Evolutionary conservation across 352 stramenopile species (phyloP).

Genomic region (Globisporangium perplexum): DNA sequence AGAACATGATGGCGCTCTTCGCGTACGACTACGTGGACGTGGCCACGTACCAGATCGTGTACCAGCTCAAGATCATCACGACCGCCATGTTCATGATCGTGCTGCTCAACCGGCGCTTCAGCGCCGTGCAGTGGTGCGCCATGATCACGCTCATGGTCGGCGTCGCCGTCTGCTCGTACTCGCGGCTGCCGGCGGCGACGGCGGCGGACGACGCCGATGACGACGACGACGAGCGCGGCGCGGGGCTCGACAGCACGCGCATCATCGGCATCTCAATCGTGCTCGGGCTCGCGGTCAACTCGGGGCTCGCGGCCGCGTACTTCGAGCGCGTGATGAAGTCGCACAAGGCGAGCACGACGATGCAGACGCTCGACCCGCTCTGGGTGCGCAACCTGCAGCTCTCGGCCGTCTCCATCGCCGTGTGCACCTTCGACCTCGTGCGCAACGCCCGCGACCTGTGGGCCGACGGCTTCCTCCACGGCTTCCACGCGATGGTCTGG

Average conservation of each 20-base stretch:
- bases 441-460: slow-evolving; percentile 57
- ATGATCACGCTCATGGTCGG: slow-evolving; percentile 85
- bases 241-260: slow-evolving; percentile 33
- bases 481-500: slow-evolving; percentile 71
- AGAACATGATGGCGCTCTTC: slow-evolving; percentile 85
- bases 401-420: slow-evolving; percentile 72
- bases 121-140: slow-evolving; percentile 72
- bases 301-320: slow-evolving; percentile 80
- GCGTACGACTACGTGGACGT: slow-evolving; percentile 88
- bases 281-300: slow-evolving; percentile 76
- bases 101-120: slow-evolving; percentile 81
- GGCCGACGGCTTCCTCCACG: slow-evolving; percentile 72
- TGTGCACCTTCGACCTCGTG: slow-evolving; percentile 65
- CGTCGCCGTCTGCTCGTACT: slow-evolving; percentile 84
- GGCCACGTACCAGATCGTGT: slow-evolving; percentile 88
- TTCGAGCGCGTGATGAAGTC: slow-evolving; percentile 87
- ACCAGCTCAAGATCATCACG: slow-evolving; percentile 90
- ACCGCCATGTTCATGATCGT: slow-evolving; percentile 88
- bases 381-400: slow-evolving; percentile 85
- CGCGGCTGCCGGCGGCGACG: slow-evolving; percentile 26
- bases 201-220: slow-evolving; percentile 16
- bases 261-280: slow-evolving; percentile 81
- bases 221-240: slow-evolving; percentile 7
- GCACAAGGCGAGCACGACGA: slow-evolving; percentile 65
- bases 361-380: slow-evolving; percentile 79